Conservation (phyloP, 2,329 filamentous ascomycete species). For the Pseudogymnoascus destructans region DNA sequence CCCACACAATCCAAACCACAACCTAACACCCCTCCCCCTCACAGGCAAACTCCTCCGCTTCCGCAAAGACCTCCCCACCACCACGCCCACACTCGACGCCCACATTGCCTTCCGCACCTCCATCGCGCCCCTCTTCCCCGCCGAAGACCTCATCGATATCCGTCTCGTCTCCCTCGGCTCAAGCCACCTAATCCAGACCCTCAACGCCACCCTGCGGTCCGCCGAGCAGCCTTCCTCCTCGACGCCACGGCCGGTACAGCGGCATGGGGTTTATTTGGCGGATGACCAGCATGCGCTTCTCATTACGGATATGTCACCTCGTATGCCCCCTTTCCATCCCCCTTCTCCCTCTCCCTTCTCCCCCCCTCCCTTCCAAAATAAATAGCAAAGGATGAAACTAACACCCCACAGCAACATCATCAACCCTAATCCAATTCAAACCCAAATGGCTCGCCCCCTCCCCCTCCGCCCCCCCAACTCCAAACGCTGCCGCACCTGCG, state of each 20-base stretch:
- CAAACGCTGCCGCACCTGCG: constrained; percentile 62
- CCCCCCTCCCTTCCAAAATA: not conserved
- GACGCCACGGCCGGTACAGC: constrained; percentile 32
- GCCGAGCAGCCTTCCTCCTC: constrained; percentile 29
- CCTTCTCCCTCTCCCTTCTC: not conserved
- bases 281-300: constrained; percentile 52
- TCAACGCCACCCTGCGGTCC: constrained; percentile 41
- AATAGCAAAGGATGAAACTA: not conserved
- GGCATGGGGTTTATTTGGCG: constrained; percentile 37
- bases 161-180: constrained; percentile 36
- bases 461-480: constrained; percentile 52
- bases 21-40: constrained; percentile 15
- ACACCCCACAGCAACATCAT: constrained; percentile 16
- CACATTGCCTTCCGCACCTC: constrained; percentile 36
- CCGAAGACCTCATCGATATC: constrained; percentile 42
- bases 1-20: constrained; percentile 11
- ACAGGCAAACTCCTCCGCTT: constrained; percentile 44
- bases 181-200: constrained; percentile 29
- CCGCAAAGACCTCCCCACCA: constrained; percentile 41
- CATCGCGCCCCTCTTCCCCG: constrained; percentile 42
- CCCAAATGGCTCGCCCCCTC: constrained; percentile 76
- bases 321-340: constrained; percentile 17
- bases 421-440: constrained; percentile 57
- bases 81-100: constrained; percentile 30
- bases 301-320: constrained; percentile 58